Evolutionary conservation across 2,329 filamentous ascomycete species (phyloP).

Genomic region (Ciborinia camelliae): DNA sequence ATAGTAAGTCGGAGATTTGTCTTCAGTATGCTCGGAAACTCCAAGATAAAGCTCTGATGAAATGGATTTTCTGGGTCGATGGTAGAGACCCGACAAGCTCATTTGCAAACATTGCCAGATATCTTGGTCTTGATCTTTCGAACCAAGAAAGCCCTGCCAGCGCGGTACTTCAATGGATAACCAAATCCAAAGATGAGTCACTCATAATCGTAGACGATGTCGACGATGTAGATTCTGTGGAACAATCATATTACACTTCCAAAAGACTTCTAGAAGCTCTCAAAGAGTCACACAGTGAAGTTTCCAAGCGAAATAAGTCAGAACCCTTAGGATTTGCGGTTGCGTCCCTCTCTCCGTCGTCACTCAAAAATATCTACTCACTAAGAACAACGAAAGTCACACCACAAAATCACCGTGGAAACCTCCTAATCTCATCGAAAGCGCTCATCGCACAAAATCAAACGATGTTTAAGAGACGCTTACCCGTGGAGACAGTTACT

Average conservation of each 20-base stretch:
- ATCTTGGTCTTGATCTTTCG: neutral
- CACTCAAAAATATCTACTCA: neutral
- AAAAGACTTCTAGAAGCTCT: neutral
- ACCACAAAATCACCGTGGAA: neutral
- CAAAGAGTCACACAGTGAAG: neutral
- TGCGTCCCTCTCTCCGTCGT: neutral
- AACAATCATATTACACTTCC: neutral
- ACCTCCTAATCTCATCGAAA: neutral
- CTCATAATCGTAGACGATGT: neutral
- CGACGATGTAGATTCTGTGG: neutral
- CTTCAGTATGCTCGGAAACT: conserved; percentile 1
- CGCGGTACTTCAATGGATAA: neutral
- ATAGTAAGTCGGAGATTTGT: neutral
- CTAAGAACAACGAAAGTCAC: neutral
- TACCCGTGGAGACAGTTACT: neutral
- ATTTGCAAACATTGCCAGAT: neutral
- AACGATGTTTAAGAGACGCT: neutral
- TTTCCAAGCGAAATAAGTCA: neutral
- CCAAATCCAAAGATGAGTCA: neutral
- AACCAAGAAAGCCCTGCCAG: neutral
- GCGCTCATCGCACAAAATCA: neutral
- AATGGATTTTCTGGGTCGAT: neutral
- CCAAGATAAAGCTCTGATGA: neutral
- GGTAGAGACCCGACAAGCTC: neutral
- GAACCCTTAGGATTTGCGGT: neutral